Evolutionary conservation across 1,284 basidiomycete species (phyloP), one percentile per base, ranked within the genome.

Genomic region (Trichosporon faecale): DNA sequence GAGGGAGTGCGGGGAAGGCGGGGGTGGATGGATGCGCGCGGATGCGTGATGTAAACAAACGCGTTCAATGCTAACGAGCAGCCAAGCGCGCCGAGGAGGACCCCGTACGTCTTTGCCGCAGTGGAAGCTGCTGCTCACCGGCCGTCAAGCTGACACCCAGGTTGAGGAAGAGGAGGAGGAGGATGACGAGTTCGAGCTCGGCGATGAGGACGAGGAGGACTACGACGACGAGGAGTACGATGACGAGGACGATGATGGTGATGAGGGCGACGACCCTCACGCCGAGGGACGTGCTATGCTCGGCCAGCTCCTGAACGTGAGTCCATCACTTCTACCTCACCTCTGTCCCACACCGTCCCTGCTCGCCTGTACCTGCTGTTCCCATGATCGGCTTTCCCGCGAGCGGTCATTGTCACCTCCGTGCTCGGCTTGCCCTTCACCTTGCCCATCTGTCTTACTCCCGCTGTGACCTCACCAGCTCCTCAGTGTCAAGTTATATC

Each of bases 121-220:
- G 35, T 3, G 35, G 35, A 11, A 37, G 35, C 35, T 37, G 31
- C 31, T 37, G 3, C 35, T 9, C 11, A 11, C 11, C 3, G 35
- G 11, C 11, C 11, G 3, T 14, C 3, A 14, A 66, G 49, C 55
- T 29, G 66, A 40, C 64, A 52, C 33, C 63, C 67, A 70, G 66
- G 35, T 33, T 52, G 69, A 67, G 40, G 72, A 65, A 18, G 72
- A 66, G n/a, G 72, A 66, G 27, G 69, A 68, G 27, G 69, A 67
- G 37, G 60, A 67, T 4, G 67, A 69, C 33, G 70, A 69, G 37
- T 40, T 40, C 27, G 64, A 66, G 23, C 31, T 66, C 18, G 70
- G 44, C 5, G 70, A 68, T 40, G 72, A 72, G 31, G 70, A 74
- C 40, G 73, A 76, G 14, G 71, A 74, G 21, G 68, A 71, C 12